Evolutionary conservation across 2,329 filamentous ascomycete species (phyloP).

Genomic region (Fusarium pininemorale): DNA sequence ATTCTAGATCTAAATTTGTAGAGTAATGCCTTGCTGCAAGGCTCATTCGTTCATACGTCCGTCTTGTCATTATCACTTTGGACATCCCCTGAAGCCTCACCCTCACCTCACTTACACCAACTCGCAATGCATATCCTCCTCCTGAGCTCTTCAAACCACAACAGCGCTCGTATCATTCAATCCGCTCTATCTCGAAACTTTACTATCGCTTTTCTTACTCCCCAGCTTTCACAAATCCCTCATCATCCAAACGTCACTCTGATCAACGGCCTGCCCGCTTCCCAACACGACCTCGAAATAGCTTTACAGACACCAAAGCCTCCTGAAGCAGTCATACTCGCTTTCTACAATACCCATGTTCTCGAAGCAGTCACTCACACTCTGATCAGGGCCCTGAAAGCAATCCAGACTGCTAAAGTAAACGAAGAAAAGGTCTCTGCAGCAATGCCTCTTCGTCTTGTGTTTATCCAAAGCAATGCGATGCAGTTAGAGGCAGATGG

Average conservation of each 20-base stretch:
- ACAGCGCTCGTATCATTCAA: slow-evolving; percentile 54
- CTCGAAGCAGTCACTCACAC: slow-evolving; percentile 51
- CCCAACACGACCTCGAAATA: slow-evolving; percentile 45
- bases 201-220: slow-evolving; percentile 50
- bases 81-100: not conserved
- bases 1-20: not conserved
- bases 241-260: not conserved
- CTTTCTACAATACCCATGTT: slow-evolving; percentile 57
- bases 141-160: slow-evolving; percentile 58
- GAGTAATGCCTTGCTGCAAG: not conserved
- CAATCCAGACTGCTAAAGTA: slow-evolving; percentile 49
- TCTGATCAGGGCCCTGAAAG: slow-evolving; percentile 48
- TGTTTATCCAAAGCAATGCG: slow-evolving; percentile 56
- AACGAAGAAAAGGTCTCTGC: slow-evolving; percentile 49
- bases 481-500: slow-evolving; percentile 58
- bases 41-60: no score
- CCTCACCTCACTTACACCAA: slow-evolving; percentile 3
- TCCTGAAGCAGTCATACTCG: slow-evolving; percentile 55
- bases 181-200: slow-evolving; percentile 52
- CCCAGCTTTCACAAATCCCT: not conserved
- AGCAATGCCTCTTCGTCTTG: slow-evolving; percentile 47
- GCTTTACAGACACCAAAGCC: slow-evolving; percentile 42
- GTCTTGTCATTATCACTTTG: not conserved
- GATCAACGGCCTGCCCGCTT: not conserved
- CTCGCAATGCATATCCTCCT: slow-evolving; percentile 50